Evolutionary conservation across 306 rosid genomes (phyloP), one percentile per base, ranked within the genome.

Genomic region (Canavalia ensiformis): DNA sequence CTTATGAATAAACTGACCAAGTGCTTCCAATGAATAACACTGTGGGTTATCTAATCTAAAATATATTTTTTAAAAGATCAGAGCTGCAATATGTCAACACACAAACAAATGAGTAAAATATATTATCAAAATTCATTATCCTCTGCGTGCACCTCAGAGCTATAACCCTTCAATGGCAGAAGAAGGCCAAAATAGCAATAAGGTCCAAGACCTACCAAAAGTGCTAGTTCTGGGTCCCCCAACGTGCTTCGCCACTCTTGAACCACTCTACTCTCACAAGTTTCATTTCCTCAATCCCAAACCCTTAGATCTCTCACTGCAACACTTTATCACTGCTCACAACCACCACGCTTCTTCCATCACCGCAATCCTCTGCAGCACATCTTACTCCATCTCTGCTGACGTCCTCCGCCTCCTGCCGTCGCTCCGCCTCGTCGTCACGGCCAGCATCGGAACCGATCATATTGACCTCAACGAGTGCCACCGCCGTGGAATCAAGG

Each of bases 401-500:
- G 76, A 81, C 0, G 3, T 77, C 45, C 65, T 90, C 77, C 50
- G 59, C 34, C 74, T 46, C 31, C 67, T 87, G 0, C 94, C 92
- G 0, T 83, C 88, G 1, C 84, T 90, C 41, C 63, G 81, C 56
- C 86, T 88, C 2, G 10, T 90, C 7, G 62, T 83, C 60, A 83
- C 84, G 42, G 0, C 81, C 55, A 85, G 88, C 46, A 58, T 34
- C 13, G 91, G 92, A 18, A 74, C 79, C n/a, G 66, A 90, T 5
- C 90, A 85, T 75, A 87, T 90, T 0, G 90, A 90, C 78, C 59
- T 90, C 44, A 0, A 4, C 2, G 94, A 90, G 82, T 90, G 92
- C 59, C 80, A 79, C 59, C 79, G 84, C 41, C 86, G 84, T 1
- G 88, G 89, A 2, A 73, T 90, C n/a, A 66, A 72, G 29, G 69